A percentile compares a stretch with the other conserved stretches of the same genome.
Conservation (phyloP, 352 stramenopile species). For the Globisporangium spiculum region DNA sequence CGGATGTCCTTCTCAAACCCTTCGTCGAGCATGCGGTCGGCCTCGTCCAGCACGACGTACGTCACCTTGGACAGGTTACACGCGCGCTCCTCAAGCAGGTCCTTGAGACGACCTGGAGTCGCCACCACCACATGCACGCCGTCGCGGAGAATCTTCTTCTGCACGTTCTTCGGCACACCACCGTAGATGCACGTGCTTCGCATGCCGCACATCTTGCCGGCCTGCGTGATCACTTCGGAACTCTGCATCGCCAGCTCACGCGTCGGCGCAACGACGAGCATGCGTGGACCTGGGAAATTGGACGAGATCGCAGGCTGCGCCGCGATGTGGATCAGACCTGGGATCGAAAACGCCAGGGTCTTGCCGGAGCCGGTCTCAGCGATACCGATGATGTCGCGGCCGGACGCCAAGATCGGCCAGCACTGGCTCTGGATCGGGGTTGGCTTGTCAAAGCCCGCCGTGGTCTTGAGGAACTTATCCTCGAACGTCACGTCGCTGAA, state of each 20-base stretch:
- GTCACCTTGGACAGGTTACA: constrained; percentile 88
- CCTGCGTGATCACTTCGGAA: constrained; percentile 90
- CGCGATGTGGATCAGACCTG: constrained; percentile 87
- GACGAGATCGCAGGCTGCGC: constrained; percentile 50
- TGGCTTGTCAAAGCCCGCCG: constrained; percentile 88
- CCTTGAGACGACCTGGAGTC: constrained; percentile 95
- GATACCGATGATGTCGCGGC: constrained; percentile 89
- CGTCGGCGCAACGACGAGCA: constrained; percentile 93
- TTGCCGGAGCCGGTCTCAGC: constrained; percentile 95
- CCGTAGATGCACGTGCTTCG: constrained; percentile 94
- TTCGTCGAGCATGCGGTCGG: constrained; percentile 92
- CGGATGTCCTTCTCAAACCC: constrained; percentile 96
- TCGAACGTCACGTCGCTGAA: constrained; percentile 74
- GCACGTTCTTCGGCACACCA: constrained; percentile 92
- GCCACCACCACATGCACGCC: constrained; percentile 93
- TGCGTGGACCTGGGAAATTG: constrained; percentile 73
- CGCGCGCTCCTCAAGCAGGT: constrained; percentile 80
- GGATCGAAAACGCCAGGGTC: constrained; percentile 96
- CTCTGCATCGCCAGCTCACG: constrained; percentile 95
- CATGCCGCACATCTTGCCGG: constrained; percentile 85
- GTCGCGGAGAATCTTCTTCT: constrained; percentile 87
- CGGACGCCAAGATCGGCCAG: constrained; percentile 90
- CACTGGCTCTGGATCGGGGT: constrained; percentile 98
- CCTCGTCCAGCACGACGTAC: constrained; percentile 96
- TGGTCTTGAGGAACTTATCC: constrained; percentile 87